These are phyloP conservation scores for Hymenoscyphus infarciens DNA, from an alignment of 2,329 filamentous ascomycete genomes.

Conservation along the genomic window DNA sequence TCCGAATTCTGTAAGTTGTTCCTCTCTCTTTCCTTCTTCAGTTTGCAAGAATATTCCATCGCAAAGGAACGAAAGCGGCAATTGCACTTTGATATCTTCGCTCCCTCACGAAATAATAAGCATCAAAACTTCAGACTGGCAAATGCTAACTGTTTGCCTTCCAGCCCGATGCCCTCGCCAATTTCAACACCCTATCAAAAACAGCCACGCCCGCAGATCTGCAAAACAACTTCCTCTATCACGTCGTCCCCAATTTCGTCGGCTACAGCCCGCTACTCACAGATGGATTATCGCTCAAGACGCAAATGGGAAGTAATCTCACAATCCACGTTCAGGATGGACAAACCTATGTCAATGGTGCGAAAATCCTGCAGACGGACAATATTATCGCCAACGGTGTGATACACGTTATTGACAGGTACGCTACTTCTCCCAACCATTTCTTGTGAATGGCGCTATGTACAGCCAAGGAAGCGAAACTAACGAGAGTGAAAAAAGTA, in stretches of 20 bases:
- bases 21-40: background rate
- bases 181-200: slow-evolving; percentile 13
- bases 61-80: no score
- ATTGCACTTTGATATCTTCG: no score
- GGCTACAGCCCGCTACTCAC: slow-evolving; percentile 47
- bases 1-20: slow-evolving; percentile 19
- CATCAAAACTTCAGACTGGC: background rate
- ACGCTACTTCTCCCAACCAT: slow-evolving; percentile 26
- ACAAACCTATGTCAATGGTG: slow-evolving; percentile 48
- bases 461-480: background rate
- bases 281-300: slow-evolving; percentile 37
- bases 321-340: slow-evolving; percentile 43
- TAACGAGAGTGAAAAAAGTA: slow-evolving; percentile 8
- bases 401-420: slow-evolving; percentile 56
- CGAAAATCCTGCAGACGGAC: slow-evolving; percentile 47
- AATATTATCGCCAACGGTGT: slow-evolving; percentile 54
- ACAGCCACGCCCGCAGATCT: slow-evolving; percentile 40
- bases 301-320: slow-evolving; percentile 47
- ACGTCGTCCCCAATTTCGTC: slow-evolving; percentile 55
- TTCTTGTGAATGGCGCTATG: no score
- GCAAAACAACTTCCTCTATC: slow-evolving; percentile 56
- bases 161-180: slow-evolving; percentile 16
- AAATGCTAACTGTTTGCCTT: background rate
- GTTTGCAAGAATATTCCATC: background rate
- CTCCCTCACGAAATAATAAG: background rate